These are phyloP conservation scores for Nitzschia sp. DNA, from an alignment of 108 stramenopile species.

Conservation along the genomic window DNA sequence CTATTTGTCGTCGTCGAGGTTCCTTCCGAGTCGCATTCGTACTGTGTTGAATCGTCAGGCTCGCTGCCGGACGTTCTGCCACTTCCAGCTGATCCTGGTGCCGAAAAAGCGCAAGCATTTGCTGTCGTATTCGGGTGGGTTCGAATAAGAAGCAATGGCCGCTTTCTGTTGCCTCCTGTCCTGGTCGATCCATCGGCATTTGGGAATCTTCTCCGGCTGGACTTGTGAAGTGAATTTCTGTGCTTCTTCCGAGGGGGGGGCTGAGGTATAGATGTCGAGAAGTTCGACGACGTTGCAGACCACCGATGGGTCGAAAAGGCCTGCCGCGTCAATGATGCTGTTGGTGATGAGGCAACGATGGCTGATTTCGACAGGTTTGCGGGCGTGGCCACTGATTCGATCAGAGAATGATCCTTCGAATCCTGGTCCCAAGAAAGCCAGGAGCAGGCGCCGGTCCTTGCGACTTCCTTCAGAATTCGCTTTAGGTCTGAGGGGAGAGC, in stretches of 20 bases:
- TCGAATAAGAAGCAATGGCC: constrained; percentile 35
- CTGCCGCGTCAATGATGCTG: constrained; percentile 8
- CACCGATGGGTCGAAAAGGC: neutral
- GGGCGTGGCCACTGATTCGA: neutral
- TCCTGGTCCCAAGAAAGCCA: constrained; percentile 44
- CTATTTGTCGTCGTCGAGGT: constrained; percentile 51
- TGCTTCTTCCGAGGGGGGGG: constrained; percentile 32
- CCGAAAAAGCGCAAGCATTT: constrained; percentile 14
- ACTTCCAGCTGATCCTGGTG: constrained; percentile 33
- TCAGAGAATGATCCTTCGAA: neutral
- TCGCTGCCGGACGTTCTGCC: constrained; percentile 49
- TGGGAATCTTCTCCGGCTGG: constrained; percentile 14
- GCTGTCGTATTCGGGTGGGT: constrained; percentile 4
- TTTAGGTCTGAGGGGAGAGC: constrained; percentile 29
- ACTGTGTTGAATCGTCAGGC: constrained; percentile 51
- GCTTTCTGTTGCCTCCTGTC: constrained; percentile 21
- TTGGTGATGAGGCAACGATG: neutral
- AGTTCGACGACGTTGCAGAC: neutral
- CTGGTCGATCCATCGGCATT: constrained; percentile 12
- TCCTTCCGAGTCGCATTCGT: constrained; percentile 59
- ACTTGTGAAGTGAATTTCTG: constrained; percentile 28
- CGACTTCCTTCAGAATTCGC: constrained; percentile 43
- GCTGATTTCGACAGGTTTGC: neutral
- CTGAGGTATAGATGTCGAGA: neutral
- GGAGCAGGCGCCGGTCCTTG: constrained; percentile 35